Conservation (phyloP, 495 filamentous ascomycete genomes). For the Glutinoglossum americanum region DNA sequence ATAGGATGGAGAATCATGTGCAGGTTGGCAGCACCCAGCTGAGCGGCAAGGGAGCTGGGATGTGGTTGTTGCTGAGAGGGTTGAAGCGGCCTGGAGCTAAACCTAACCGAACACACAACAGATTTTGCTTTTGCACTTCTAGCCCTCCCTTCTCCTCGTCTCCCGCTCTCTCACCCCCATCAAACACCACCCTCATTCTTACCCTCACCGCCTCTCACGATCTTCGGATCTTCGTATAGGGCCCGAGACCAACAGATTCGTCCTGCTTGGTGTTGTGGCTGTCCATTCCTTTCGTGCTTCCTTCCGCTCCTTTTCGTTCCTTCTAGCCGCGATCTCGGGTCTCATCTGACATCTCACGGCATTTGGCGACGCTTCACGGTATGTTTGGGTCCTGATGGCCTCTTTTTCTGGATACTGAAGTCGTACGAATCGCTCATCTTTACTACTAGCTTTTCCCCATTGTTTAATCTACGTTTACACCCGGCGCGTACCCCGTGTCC, state of each 20-base stretch:
- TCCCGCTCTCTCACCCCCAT: background rate
- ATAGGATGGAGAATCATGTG: too few relatives aligned
- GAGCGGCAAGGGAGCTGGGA: background rate
- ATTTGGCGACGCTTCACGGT: conserved; percentile 1
- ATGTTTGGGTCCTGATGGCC: background rate
- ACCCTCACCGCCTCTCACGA: conserved; percentile 2
- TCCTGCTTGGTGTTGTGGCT: conserved; percentile 5
- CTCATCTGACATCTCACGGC: background rate
- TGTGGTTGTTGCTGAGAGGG: background rate
- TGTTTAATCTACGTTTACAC: background rate
- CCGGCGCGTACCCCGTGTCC: background rate
- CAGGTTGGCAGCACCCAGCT: too few relatives aligned
- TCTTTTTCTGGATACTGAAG: background rate
- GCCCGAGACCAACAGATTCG: conserved; percentile 3
- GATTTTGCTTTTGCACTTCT: background rate
- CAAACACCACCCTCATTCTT: background rate
- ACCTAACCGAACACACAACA: background rate
- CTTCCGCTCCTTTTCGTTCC: background rate
- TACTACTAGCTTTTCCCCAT: background rate
- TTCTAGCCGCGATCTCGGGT: background rate
- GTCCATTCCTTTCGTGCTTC: conserved; percentile 5
- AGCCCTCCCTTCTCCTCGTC: background rate
- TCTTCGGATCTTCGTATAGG: background rate
- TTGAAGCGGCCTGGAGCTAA: background rate
- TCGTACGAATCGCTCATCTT: background rate